Percentiles rank a stretch among this genome's conserved stretches.
Conservation (phyloP, 2,329 filamentous ascomycete species). For the Pyrenochaeta sp. region DNA sequence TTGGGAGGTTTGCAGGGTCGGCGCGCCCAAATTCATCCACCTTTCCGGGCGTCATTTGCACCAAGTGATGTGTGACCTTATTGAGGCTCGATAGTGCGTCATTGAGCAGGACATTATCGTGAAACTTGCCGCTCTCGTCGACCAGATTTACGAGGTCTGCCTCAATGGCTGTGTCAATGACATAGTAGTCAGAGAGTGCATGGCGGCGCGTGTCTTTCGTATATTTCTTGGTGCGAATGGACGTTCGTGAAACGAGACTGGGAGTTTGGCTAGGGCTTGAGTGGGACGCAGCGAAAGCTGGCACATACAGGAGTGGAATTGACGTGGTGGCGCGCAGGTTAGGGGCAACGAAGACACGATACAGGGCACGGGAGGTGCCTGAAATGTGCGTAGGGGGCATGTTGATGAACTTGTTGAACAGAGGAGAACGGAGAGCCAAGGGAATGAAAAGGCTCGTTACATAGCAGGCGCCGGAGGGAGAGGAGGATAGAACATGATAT, state of each 20-base stretch:
- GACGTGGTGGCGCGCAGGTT: constrained; percentile 30
- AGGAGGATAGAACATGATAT: too few species aligned
- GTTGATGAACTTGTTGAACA: background rate
- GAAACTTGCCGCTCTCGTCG: constrained; percentile 49
- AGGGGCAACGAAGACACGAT: constrained; percentile 55
- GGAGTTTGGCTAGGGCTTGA: constrained; percentile 11
- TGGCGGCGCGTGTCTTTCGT: constrained; percentile 44
- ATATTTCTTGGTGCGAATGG: constrained; percentile 30
- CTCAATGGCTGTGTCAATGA: constrained; percentile 60
- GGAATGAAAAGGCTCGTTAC: background rate
- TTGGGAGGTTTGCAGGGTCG: constrained; percentile 60
- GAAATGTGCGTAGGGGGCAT: constrained; percentile 46
- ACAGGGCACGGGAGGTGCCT: constrained; percentile 52
- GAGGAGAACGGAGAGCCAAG: constrained; percentile 3
- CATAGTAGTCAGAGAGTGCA: constrained; percentile 50
- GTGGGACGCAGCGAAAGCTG: constrained; percentile 23
- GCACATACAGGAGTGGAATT: constrained; percentile 25
- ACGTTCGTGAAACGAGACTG: constrained; percentile 15
- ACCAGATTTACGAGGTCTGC: constrained; percentile 56
- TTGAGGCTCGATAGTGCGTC: constrained; percentile 58
- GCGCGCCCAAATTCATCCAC: constrained; percentile 31
- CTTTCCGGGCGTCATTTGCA: constrained; percentile 55
- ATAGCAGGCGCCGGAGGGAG: too few species aligned
- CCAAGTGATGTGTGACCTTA: constrained; percentile 59
- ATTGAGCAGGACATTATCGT: constrained; percentile 37